Base-by-base conservation (phyloP, 768 basidiomycete genomes). In the Sporobolomyces pararoseus region DNA sequence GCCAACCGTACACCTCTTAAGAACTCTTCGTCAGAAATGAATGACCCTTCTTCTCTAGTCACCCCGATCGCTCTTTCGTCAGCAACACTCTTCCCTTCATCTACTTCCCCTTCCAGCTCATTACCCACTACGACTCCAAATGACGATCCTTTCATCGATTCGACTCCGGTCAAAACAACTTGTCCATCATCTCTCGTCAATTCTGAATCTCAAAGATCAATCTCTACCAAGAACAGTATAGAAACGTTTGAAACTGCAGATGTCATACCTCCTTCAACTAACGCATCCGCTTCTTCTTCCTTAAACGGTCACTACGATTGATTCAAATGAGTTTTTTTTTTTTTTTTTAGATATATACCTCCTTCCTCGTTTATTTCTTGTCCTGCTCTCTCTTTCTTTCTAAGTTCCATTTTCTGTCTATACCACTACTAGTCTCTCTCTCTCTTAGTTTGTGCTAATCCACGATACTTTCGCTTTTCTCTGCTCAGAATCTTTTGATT, bases 201-300 rank as follows among this genome's bases (percentile, higher is more conserved):
- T 4, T 60, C 58, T 5, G 17, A 31, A 60, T 60, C 58, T 19
- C 7, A 32, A 4, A 27, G 25, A 2, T 60, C 58, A 14, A 14
- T 60, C 27, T 60, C 58, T 42, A 60, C 58, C 3, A 25, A 31
- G 27, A 47, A 60, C 27, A 60, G 58, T 25, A 37, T 16, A 25
- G 55, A 58, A 10, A 58, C 55, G 7, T 60, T 60, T 23, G 58
- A 60, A 23, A 60, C 58, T 6, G 58, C 58, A n/a, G n/a, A n/a
- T 23, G 58, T 27, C 2, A 39, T 25, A 25, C 37, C 57, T 25
- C 27, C 57, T 17, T 25, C 51, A 4, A 19, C 25, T 4, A 54
- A 25, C 50, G n/a, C n/a, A 9, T 60, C 58, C 5, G 58, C 25
- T 5, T 2, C 42, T 46, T 60, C 58, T 4, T 58, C 57, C 4